Base-by-base conservation (phyloP, 1,284 basidiomycete species). In the Waitea zeae region DNA sequence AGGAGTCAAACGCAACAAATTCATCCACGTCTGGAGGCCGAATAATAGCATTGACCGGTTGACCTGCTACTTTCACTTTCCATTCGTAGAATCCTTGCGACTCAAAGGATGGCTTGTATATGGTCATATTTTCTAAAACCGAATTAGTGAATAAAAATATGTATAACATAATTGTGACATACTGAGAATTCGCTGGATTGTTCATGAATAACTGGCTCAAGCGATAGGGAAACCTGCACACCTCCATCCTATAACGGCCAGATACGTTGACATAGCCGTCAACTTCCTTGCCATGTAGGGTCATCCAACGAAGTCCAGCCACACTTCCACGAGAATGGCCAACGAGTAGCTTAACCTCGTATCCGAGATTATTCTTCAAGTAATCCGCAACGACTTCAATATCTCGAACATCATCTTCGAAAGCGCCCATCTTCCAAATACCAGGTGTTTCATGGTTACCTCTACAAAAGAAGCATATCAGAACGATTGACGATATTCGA, bases 361-460 rank as follows among this genome's bases (percentile, higher is more conserved):
- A 86, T 3, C 75, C 76, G 41, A 67, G 70, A 19, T 53, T 53
- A 12, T 42, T 44, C 37, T 61, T 62, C 15, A 84, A 61, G 46
- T 73, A 67, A 22, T 61, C 58, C n/a, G 72, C 71, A 6, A 81
- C 77, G 2, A 59, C 61, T 36, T 62, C 50, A 19, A 86, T 51
- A 51, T 86, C 81, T 41, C 64, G 57, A 2, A 77, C 42, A 43
- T 82, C 79, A 30, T 70, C 60, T 2, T 50, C 46, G 31, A 84
- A 51, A 4, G 59, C 62, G 4, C 65, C 64, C 38, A 70, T 57
- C 42, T 54, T 60, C 71, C 71, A 79, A 20, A 52, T 50, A n/a
- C 80, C 81, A 11, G 64, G 61, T 3, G 73, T 74, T 53, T 86
- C 80, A 48, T 79, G 70, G 51, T 71, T 78, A 12, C 79, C 81